Conservation (phyloP, 2,329 filamentous ascomycete genomes). For the Rugonectria rugulosa region DNA sequence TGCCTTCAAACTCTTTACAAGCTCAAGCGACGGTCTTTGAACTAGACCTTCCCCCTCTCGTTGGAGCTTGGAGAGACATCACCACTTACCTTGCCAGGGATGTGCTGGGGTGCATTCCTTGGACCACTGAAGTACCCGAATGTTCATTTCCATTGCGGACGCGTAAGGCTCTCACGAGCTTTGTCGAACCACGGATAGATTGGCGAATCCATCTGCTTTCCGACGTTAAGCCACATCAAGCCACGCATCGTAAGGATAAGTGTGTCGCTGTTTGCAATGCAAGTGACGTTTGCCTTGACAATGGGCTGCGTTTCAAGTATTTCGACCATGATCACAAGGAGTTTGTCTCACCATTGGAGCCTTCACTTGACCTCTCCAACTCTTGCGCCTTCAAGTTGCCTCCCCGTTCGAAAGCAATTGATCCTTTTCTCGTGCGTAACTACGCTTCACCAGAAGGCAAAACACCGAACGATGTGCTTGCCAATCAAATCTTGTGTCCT, state of each 20-base stretch:
- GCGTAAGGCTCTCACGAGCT: too few relatives aligned
- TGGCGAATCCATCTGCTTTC: too few relatives aligned
- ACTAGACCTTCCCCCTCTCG: conserved; percentile 49
- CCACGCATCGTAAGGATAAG: too few relatives aligned
- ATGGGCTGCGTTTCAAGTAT: not conserved
- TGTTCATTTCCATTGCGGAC: too few relatives aligned
- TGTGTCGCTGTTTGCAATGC: too few relatives aligned
- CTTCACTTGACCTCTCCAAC: conserved; percentile 5
- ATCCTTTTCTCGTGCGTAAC: conserved; percentile 22
- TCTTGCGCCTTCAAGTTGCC: conserved; percentile 27
- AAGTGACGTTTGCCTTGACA: too few relatives aligned
- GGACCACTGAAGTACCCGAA: not conserved
- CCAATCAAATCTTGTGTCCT: conserved; percentile 57
- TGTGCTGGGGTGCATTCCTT: conserved; percentile 42
- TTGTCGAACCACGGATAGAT: too few relatives aligned
- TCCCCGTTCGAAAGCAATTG: not conserved
- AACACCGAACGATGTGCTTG: conserved; percentile 60
- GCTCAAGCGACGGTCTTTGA: conserved; percentile 63
- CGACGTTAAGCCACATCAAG: too few relatives aligned
- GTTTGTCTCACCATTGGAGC: not conserved
- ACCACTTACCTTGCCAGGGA: conserved; percentile 51
- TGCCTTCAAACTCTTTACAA: conserved; percentile 46
- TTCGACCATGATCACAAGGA: not conserved
- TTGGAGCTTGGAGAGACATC: conserved; percentile 57
- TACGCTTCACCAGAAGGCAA: conserved; percentile 4